These are phyloP conservation scores for Kokia cookei DNA, from an alignment of 441 rosid species.

Conservation along the genomic window DNA sequence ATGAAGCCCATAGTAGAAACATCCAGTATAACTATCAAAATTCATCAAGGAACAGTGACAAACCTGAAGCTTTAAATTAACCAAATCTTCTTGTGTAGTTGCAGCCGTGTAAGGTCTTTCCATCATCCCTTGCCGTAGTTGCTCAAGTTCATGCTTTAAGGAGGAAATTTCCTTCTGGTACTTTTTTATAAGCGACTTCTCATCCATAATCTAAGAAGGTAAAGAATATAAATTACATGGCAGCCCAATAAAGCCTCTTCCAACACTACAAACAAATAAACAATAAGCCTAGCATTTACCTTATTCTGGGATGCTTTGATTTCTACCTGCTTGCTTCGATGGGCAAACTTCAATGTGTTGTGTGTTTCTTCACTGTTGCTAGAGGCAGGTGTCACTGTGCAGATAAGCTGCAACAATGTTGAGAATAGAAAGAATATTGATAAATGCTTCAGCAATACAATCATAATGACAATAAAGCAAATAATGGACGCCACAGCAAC, in stretches of 20 bases:
- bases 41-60: constrained; percentile 14
- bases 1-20: not conserved
- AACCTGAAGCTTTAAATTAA: constrained; percentile 88
- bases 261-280: constrained; percentile 6
- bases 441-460: constrained; percentile 11
- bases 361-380: constrained; percentile 93
- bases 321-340: constrained; percentile 82
- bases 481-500: not conserved
- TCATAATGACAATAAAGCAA: not conserved
- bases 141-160: constrained; percentile 81
- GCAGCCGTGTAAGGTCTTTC: constrained; percentile 37
- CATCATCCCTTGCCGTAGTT: constrained; percentile 56
- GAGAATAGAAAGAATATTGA: constrained; percentile 16
- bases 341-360: constrained; percentile 91
- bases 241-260: constrained; percentile 1
- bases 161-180: constrained; percentile 84
- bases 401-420: constrained; percentile 62
- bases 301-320: constrained; percentile 81
- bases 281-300: constrained; percentile 37
- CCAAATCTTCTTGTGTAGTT: constrained; percentile 71
- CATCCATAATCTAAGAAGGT: constrained; percentile 71
- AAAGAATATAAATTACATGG: constrained; percentile 10
- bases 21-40: not conserved
- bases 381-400: constrained; percentile 92
- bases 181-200: constrained; percentile 87